A percentile compares a stretch with the other conserved stretches of the same genome.
Evolutionary conservation across 106 monocot genomes (phyloP).

Genomic region (Allium fistulosum): DNA sequence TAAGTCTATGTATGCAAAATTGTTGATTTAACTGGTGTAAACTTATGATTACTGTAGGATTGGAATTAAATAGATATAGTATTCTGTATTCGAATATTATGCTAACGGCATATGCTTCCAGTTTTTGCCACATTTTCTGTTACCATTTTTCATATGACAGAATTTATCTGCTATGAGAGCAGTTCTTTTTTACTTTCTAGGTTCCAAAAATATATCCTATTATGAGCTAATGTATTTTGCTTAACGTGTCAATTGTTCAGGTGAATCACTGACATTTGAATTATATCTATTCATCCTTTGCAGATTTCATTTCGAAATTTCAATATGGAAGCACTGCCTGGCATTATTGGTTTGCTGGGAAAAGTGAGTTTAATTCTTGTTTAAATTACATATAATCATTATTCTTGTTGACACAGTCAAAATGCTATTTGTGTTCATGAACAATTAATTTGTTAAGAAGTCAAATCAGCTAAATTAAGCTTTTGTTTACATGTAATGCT

Average conservation of each 20-base stretch:
- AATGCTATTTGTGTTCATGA: neutral
- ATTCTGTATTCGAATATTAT: no score
- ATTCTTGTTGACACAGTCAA: neutral
- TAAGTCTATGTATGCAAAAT: no score
- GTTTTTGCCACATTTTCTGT: no score
- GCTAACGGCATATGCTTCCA: no score
- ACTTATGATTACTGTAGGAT: no score
- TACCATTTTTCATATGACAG: no score
- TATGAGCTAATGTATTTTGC: neutral
- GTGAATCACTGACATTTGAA: conserved; percentile 10
- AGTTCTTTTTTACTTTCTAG: no score
- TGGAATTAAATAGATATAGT: no score
- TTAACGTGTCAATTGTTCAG: neutral
- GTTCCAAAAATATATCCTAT: no score
- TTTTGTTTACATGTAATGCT: neutral
- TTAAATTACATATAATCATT: conserved; percentile 2
- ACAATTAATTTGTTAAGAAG: neutral
- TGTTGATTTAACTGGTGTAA: no score
- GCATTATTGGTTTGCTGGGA: conserved; percentile 68
- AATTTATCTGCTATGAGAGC: no score
- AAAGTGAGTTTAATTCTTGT: conserved; percentile 48
- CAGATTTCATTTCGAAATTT: conserved; percentile 79
- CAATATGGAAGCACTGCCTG: conserved; percentile 39
- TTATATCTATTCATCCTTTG: neutral
- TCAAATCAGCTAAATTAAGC: conserved; percentile 1